Base-by-base conservation (phyloP, 345 rosid genomes). In the Arabidopsis arenosa region DNA sequence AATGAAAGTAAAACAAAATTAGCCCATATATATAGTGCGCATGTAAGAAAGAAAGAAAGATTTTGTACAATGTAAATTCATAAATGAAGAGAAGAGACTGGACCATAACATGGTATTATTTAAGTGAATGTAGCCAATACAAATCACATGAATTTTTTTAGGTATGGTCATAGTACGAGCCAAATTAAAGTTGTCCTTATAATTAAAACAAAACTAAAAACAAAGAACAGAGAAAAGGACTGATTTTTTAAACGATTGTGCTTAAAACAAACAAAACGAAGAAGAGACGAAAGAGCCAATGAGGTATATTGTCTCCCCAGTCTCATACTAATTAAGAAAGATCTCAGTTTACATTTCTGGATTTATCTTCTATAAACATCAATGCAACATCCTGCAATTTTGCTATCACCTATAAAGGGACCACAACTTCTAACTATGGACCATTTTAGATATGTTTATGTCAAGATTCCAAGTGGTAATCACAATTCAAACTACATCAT, bases 81-180 rank as follows among this genome's bases (percentile, higher is more conserved):
- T 65, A 64, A 77, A 64, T 64, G 72, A 28, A 65, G 72, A 67
- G 60, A 35, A 76, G 72, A 62, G 14, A 4, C 36, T 39, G 80
- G 77, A 77, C 80, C 80, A 72, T 55, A 48, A 70, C 59, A 63
- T 23, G 68, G 12, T 41, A 52, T 44, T 53, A 57, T 64, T 77
- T 49, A 77, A 65, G 68, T 65, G 81, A 78, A 49, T 72, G 48
- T 78, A 65, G 73, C 73, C 81, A 78, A 65, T 41, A 57, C 60
- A 57, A 39, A 77, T 77, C 80, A 77, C 80, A 77, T 77, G 80
- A 71, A 17, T 2, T 11, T 32, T 14, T 12, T 26, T n/a, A 30
- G 32, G 76, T 64, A 10, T 63, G 67, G 72, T 58, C 73, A 65
- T 23, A 65, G 77, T 78, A 72, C 77, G 35, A 18, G 56, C 72